Evolutionary conservation across 2,329 filamentous ascomycete genomes (phyloP).

Genomic region (Lasiodiplodia theobromae): DNA sequence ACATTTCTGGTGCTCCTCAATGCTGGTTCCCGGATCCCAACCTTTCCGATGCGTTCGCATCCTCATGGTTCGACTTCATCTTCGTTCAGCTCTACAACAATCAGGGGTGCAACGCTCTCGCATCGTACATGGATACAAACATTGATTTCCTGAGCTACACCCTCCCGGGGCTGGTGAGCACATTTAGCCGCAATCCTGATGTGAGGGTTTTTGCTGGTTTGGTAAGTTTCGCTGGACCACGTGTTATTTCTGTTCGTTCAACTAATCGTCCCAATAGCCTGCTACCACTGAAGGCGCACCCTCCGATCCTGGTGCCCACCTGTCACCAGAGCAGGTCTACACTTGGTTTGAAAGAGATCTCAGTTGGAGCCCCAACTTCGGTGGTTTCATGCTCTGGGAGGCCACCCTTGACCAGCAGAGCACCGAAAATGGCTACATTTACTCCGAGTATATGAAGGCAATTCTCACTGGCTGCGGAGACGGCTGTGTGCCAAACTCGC

Average conservation of each 20-base stretch:
- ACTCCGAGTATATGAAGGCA: constrained; percentile 58
- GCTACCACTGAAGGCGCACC: constrained; percentile 39
- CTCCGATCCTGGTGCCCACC: constrained; percentile 51
- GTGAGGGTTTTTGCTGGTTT: constrained; percentile 64
- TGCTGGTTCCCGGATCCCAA: constrained; percentile 70
- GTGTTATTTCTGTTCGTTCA: not conserved
- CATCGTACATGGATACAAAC: constrained; percentile 42
- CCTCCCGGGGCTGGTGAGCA: constrained; percentile 39
- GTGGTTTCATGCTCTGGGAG: constrained; percentile 68
- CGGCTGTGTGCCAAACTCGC: not conserved
- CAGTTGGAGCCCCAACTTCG: constrained; percentile 55
- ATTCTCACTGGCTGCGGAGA: constrained; percentile 32
- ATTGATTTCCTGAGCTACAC: constrained; percentile 39
- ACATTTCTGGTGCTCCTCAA: constrained; percentile 72
- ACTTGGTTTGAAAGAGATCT: constrained; percentile 44
- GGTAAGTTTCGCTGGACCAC: not conserved
- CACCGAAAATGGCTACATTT: constrained; percentile 52
- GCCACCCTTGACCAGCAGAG: constrained; percentile 59
- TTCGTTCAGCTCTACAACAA: constrained; percentile 74
- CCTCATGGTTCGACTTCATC: constrained; percentile 65
- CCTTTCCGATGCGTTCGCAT: constrained; percentile 61
- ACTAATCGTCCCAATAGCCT: constrained; percentile 26
- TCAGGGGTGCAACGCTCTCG: constrained; percentile 56
- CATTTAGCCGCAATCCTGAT: constrained; percentile 39
- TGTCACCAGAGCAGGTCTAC: constrained; percentile 55